Evolutionary conservation across 2,329 filamentous ascomycete genomes (phyloP), one percentile per base, ranked within the genome.

Genomic region (Aspergillus piperis): DNA sequence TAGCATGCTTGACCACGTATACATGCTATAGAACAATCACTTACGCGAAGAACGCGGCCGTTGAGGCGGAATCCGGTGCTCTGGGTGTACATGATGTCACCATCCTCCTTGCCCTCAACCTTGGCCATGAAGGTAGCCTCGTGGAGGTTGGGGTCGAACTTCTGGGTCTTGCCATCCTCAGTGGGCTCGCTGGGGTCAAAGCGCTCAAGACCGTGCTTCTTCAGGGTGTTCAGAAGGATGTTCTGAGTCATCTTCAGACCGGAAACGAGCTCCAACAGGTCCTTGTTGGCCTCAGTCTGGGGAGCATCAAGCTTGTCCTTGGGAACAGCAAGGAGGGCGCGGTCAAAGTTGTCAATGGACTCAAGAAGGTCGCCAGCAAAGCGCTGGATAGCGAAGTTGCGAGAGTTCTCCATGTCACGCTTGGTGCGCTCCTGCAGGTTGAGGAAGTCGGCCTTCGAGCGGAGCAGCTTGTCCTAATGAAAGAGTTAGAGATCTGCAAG

Each of bases 361-460:
- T 99, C 95, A 69, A 98, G 87, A 49, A 99, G 88, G 79, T 99
- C 95, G 78, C 92, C 90, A 73, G 94, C 92, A 80, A 99, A 98
- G 68, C 89, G 82, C 76, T 96, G 92, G 72, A 99, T 95, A 72
- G 94, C 95, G 71, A 96, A 99, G 80, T 96, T 91, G 70, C 89
- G 89, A 19, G 94, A 91, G 19, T 86, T 80, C 78, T 95, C 91
- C 76, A 96, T 89, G 69, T 99, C 95, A 73, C 95, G 92, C 77
- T 89, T 86, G 47, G 92, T 96, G 73, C 95, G 91, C 73, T 97
- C 92, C 82, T 98, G 94, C 54, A 99, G 90, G 81, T 98, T 99
- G 76, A 92, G 92, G 86, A 96, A 98, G 72, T 99, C 95, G 80
- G 95, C 95, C 66, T 98, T 88, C 58, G 90, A 90, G 75, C 95